Percentiles rank a stretch among this genome's conserved stretches.
phyloP scores from a whole-genome alignment of 2,329 filamentous ascomycete species.

The Apiospora pterosperma region DNA sequence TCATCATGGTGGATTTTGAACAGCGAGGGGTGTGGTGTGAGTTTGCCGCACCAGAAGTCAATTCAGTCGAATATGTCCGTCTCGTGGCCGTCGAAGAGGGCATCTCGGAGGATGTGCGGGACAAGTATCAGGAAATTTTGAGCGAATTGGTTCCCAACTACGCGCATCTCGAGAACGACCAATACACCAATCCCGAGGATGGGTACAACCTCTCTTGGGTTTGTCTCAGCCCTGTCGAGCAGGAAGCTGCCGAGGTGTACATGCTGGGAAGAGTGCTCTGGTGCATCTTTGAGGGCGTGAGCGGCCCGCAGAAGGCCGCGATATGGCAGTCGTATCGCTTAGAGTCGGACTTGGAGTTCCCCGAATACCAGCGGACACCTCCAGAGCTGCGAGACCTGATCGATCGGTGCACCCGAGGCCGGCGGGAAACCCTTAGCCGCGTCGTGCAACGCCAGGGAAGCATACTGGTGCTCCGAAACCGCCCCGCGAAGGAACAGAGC shows the following conservation, averaged over 20 bases:
- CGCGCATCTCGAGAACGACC: slow-evolving; percentile 37
- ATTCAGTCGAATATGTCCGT: slow-evolving; percentile 56
- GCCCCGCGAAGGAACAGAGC: slow-evolving; percentile 27
- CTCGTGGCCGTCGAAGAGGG: slow-evolving; percentile 48
- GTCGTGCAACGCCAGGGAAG: slow-evolving; percentile 42
- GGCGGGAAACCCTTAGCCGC: slow-evolving; percentile 40
- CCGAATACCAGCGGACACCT: slow-evolving; percentile 46
- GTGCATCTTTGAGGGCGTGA: slow-evolving; percentile 60
- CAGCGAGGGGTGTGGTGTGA: slow-evolving; percentile 62
- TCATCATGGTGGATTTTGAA: slow-evolving; percentile 60
- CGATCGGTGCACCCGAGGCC: slow-evolving; percentile 48
- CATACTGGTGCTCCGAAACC: slow-evolving; percentile 40
- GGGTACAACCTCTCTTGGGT: slow-evolving; percentile 58
- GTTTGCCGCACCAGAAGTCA: slow-evolving; percentile 58
- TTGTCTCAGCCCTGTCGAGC: slow-evolving; percentile 46
- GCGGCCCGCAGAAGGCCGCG: slow-evolving; percentile 52
- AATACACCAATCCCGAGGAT: slow-evolving; percentile 42
- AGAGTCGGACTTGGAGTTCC: slow-evolving; percentile 56
- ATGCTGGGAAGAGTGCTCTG: slow-evolving; percentile 60
- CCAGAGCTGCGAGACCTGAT: slow-evolving; percentile 43
- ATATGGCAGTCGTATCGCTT: slow-evolving; percentile 58
- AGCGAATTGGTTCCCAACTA: slow-evolving; percentile 43
- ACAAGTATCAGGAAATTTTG: slow-evolving; percentile 40
- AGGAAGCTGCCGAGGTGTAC: slow-evolving; percentile 58
- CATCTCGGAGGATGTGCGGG: slow-evolving; percentile 35